Conservation (phyloP, 177 flowering plant genomes). For the Telopea speciosissima region DNA sequence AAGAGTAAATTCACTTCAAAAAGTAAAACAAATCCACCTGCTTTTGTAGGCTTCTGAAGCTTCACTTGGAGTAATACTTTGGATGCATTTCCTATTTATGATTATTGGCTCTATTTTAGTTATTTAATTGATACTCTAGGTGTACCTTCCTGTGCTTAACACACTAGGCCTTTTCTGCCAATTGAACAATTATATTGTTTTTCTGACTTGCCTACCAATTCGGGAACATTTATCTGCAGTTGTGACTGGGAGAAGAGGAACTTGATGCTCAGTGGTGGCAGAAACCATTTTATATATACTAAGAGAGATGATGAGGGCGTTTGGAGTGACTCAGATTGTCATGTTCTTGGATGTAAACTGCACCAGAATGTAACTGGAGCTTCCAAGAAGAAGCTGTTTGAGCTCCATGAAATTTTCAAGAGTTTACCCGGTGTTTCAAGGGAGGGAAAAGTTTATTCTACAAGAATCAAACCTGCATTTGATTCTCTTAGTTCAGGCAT, state of each 20-base stretch:
- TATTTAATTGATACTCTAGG: neutral
- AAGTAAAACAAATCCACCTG: too few species aligned
- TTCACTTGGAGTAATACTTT: neutral
- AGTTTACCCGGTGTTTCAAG: constrained; percentile 52
- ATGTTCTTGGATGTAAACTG: constrained; percentile 67
- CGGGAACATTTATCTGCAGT: constrained; percentile 36
- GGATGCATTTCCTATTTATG: neutral
- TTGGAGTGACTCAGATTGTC: constrained; percentile 65
- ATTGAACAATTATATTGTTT: neutral
- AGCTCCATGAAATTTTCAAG: constrained; percentile 88
- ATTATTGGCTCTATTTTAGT: neutral
- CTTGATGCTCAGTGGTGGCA: constrained; percentile 25
- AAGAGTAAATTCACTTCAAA: too few species aligned
- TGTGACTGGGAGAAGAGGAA: constrained; percentile 76
- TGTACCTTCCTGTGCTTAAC: neutral
- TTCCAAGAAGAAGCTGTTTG: constrained; percentile 49
- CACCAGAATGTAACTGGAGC: constrained; percentile 34
- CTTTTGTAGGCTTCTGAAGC: neutral
- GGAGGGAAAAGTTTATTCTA: constrained; percentile 24
- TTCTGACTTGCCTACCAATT: constrained; percentile 7
- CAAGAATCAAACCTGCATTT: constrained; percentile 44
- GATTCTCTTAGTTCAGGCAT: constrained; percentile 46
- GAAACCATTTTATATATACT: constrained; percentile 9
- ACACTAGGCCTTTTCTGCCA: neutral
- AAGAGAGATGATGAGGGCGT: constrained; percentile 20